Evolutionary conservation across 2,329 filamentous ascomycete genomes (phyloP).

Genomic region (Exophiala phaeomuriformis): DNA sequence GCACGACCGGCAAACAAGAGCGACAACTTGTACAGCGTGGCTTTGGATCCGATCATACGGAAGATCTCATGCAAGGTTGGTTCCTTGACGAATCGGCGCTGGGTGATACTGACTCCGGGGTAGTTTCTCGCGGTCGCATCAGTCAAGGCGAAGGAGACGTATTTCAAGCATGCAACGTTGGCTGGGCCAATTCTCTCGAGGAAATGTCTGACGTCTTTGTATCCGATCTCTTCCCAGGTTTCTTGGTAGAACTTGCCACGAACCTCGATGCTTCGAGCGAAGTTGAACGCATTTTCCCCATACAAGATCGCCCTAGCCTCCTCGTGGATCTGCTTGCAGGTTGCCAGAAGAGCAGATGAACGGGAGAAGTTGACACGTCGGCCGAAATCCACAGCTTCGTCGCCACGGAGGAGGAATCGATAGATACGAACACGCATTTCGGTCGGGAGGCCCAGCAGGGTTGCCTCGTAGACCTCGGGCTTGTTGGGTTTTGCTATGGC

Average conservation of each 20-base stretch:
- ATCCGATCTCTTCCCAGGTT: conserved; percentile 42
- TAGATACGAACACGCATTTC: conserved; percentile 46
- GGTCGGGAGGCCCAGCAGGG: conserved; percentile 34
- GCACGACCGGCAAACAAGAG: conserved; percentile 40
- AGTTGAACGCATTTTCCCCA: conserved; percentile 44
- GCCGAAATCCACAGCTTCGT: conserved; percentile 33
- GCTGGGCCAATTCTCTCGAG: conserved; percentile 42
- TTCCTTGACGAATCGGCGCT: conserved; percentile 45
- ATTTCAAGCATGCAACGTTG: conserved; percentile 42
- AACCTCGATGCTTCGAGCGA: conserved; percentile 33
- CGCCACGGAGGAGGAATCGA: conserved; percentile 35
- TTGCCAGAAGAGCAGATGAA: conserved; percentile 41
- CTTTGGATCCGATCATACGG: conserved; percentile 36
- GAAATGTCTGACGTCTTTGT: conserved; percentile 40
- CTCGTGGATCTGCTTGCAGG: conserved; percentile 39
- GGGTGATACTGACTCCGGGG: conserved; percentile 28
- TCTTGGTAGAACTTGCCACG: conserved; percentile 38
- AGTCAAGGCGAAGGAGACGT: conserved; percentile 40
- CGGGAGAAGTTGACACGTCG: conserved; percentile 34
- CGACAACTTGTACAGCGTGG: conserved; percentile 38
- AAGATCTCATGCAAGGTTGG: conserved; percentile 41
- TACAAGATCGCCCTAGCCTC: conserved; percentile 46
- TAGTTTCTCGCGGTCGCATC: conserved; percentile 40
- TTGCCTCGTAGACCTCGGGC: conserved; percentile 9
- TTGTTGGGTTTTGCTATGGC: not conserved